phyloP scores from a whole-genome alignment of 768 basidiomycete species.

The Boletus sp. region DNA sequence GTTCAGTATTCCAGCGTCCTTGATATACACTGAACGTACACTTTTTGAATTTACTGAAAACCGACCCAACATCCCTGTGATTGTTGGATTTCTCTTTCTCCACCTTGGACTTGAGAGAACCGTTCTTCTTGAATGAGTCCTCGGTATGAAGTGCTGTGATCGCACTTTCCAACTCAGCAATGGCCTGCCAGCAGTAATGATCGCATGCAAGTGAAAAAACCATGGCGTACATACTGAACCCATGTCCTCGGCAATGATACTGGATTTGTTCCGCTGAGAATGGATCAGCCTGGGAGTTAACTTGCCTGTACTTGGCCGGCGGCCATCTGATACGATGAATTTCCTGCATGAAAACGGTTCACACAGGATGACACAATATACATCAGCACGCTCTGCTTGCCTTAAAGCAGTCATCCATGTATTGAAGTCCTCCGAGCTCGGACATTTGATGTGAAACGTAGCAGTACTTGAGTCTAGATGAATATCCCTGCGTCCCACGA shows the following conservation, averaged over 20 bases:
- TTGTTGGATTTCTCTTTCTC: conserved; percentile 47
- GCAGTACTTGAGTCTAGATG: conserved; percentile 74
- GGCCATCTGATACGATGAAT: conserved; percentile 48
- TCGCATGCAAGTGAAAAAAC: neutral
- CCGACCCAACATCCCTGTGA: conserved; percentile 30
- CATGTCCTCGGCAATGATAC: conserved; percentile 63
- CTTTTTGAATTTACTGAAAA: conserved; percentile 64
- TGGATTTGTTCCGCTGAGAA: conserved; percentile 47
- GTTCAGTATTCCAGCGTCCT: neutral
- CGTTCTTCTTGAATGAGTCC: conserved; percentile 36
- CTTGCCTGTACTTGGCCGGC: conserved; percentile 35
- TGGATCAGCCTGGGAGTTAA: conserved; percentile 43
- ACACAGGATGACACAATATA: conserved; percentile 11
- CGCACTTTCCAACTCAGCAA: conserved; percentile 57
- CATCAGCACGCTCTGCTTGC: conserved; percentile 36
- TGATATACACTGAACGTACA: conserved; percentile 35
- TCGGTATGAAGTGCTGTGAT: conserved; percentile 45
- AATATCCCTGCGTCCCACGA: conserved; percentile 72
- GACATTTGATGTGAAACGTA: conserved; percentile 81
- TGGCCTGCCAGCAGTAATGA: conserved; percentile 40
- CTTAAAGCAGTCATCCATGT: conserved; percentile 75
- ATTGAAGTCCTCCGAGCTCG: conserved; percentile 68
- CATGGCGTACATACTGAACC: conserved; percentile 45
- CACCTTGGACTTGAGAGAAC: conserved; percentile 33
- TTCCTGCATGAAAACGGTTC: conserved; percentile 43